phyloP scores from a whole-genome alignment of 225 moss, liverwort and hornwort genomes.

The Pleurozium schreberi region DNA sequence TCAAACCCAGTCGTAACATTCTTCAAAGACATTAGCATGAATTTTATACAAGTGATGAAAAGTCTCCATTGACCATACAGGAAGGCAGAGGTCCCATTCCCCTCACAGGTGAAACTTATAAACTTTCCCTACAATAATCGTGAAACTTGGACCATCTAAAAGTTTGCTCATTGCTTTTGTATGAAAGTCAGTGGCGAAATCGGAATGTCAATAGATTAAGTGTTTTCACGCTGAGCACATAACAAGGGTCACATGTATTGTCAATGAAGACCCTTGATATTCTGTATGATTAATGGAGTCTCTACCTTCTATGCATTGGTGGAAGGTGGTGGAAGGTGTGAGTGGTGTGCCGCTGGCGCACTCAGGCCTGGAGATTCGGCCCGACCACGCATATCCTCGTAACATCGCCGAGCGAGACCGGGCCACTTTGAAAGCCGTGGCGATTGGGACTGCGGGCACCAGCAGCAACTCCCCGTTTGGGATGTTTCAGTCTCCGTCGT shows the following conservation, averaged over 20 bases:
- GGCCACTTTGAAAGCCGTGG: conserved; percentile 39
- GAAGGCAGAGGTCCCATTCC: neutral
- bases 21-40: neutral
- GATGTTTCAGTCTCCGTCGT: conserved; percentile 52
- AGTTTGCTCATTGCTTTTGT: neutral
- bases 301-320: neutral
- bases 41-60: neutral
- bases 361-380: conserved; percentile 38
- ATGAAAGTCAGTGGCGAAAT: neutral
- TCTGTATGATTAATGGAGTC: neutral
- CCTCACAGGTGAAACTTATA: neutral
- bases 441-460: conserved; percentile 22
- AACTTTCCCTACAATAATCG: neutral
- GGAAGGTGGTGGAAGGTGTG: conserved; percentile 7
- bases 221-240: neutral
- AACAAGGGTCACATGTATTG: no score
- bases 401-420: conserved; percentile 45
- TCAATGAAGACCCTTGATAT: neutral
- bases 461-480: conserved; percentile 52
- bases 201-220: neutral
- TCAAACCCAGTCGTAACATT: neutral
- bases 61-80: neutral
- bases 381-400: conserved; percentile 51
- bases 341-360: conserved; percentile 27
- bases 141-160: neutral